phyloP scores from a whole-genome alignment of 2,329 filamentous ascomycete species.

The Westerdykella ornata region DNA sequence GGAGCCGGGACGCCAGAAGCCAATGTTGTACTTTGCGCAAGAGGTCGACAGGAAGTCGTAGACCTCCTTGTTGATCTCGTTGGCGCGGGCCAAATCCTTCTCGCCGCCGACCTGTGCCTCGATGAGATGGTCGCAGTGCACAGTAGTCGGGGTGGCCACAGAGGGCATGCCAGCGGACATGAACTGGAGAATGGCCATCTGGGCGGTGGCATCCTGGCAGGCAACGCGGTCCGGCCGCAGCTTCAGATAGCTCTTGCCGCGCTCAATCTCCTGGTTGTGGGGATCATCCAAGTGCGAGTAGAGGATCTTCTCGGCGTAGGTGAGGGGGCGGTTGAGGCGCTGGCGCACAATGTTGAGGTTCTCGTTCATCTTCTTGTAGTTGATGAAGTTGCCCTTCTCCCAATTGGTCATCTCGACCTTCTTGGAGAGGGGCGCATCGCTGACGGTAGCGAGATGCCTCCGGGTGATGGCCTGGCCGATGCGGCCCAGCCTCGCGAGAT shows the following conservation, averaged over 20 bases:
- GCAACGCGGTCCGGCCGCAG: constrained; percentile 95
- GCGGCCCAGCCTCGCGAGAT: constrained; percentile 63
- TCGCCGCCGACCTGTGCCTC: constrained; percentile 89
- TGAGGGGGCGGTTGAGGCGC: constrained; percentile 87
- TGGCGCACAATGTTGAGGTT: constrained; percentile 85
- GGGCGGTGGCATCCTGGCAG: constrained; percentile 98
- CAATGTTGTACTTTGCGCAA: constrained; percentile 99
- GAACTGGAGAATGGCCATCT: constrained; percentile 99
- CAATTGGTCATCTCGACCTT: constrained; percentile 98
- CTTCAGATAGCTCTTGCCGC: constrained; percentile 91
- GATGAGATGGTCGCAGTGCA: constrained; percentile 99
- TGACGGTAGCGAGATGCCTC: constrained; percentile 70
- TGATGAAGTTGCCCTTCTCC: constrained; percentile 95
- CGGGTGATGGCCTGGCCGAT: constrained; percentile 58
- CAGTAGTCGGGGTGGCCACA: constrained; percentile 88
- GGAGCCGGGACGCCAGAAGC: constrained; percentile 98
- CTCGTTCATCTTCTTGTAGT: constrained; percentile 98
- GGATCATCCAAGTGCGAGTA: constrained; percentile 99
- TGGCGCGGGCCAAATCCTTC: constrained; percentile 87
- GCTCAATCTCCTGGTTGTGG: constrained; percentile 91
- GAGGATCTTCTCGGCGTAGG: constrained; percentile 95
- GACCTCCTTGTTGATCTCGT: constrained; percentile 96
- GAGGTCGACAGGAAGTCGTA: constrained; percentile 93
- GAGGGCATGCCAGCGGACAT: constrained; percentile 97
- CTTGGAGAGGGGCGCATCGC: constrained; percentile 78